Base-by-base conservation (phyloP, 306 rosid genomes). In the Clitoria ternatea region DNA sequence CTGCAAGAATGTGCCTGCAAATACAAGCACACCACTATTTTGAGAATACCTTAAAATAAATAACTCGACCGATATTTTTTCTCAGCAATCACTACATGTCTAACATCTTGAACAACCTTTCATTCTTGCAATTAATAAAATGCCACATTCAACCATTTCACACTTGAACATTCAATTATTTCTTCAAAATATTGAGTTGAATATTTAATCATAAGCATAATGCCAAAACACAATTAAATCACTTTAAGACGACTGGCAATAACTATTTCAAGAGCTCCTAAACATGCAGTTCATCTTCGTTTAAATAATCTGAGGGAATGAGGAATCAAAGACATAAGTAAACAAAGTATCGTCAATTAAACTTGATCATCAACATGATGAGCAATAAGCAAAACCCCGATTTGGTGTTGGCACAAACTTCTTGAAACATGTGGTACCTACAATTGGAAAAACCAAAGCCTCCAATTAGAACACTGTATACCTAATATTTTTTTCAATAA, bases 361-460 rank as follows among this genome's bases (percentile, higher is more conserved):
- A 93, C 97, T 97, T 94, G 99, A 76, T 89, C 99, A 80, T 91
- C 97, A 2, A 87, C 95, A 71, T 94, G 99, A 87, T 94, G 99
- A 27, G 97, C 97, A 68, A 88, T 64, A 57, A 91, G 92, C 76
- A 91, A 72, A 30, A 83, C 88, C 17, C 84, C 86, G 61, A 94
- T 89, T 66, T 65, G 82, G 61, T 89, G 83, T 72, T 79, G 62
- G 75, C 78, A 81, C 99, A 94, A 73, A 87, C 81, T 66, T 86
- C 87, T 60, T 86, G 92, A 81, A 94, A 87, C 11, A 54, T 84
- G 65, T 77, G 85, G 64, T 94, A 94, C 83, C 99, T 94, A 70
- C 37, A 68, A 66, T 65, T 23, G 44, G 79, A 74, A 56, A 70
- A 59, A 69, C 3, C 12, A 42, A 71, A 29, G 47, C 2, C 36